Evolutionary conservation across 208 protist species (phyloP), one percentile per base, ranked within the genome.

Genomic region (Leishmania tarentolae): DNA sequence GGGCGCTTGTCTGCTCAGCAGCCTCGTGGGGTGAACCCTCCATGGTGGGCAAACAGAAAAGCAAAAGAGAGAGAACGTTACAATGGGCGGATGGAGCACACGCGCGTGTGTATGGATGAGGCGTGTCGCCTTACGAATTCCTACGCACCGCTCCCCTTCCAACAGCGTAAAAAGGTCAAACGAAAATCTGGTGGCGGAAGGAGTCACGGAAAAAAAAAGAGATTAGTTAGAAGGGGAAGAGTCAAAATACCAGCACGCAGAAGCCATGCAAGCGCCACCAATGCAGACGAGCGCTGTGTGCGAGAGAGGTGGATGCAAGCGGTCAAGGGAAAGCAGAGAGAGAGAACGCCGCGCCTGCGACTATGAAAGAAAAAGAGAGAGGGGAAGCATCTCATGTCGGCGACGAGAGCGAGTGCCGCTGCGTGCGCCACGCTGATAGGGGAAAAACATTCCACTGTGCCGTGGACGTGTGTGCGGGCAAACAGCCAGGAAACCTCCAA

Each of bases 11-110:
- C 19, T 50, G 28, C 76, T 61, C 76, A 19, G 46, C 75, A 68
- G 74, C 69, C 9, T 40, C 78, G 59, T 74, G 68, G 0, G 52
- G 35, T 15, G 75, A 15, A 44, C 78, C 66, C 52, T 83, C 78
- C 70, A 80, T 75, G 24, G 50, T n/a, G 7, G 11, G n/a, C 7
- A 24, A 19, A n/a, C n/a, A n/a, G 35, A 57, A 65, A 65, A 7
- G 31, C 1, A 31, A 9, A 35, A 35, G 9, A 46, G 52, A 53
- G 11, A 1, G 21, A 74, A 7, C 24, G 15, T 56, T 9, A 21
- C 21, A 56, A 9, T 74, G 44, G 8, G 50, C 24, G n/a, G 44
- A 0, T 9, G 3, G 11, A 53, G 7, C 21, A 53, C 3, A 74
- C 24, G 40, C 53, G 37, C 35, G n/a, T 11, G 63, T 69, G 8